Base-by-base conservation (phyloP, 345 rosid genomes). In the Garcia nutans region DNA sequence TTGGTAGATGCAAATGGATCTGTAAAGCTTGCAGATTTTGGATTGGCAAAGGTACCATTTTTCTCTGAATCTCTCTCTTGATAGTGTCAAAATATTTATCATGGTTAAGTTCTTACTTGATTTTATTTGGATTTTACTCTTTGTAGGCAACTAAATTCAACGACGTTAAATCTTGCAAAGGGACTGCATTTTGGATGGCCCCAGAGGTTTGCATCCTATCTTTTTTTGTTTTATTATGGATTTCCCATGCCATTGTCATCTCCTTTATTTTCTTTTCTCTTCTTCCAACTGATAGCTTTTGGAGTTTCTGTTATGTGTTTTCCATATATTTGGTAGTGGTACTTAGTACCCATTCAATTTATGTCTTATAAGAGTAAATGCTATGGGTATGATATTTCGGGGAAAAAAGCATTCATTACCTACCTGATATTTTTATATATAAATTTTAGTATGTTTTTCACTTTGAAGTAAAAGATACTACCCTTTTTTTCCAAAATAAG, bases 21-120 rank as follows among this genome's bases (percentile, higher is more conserved):
- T 8, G 82, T 84, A 73, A 84, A 79, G 68, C 87, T 84, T 22
- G 83, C 87, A 62, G 85, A 77, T 76, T 84, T 84, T 82, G 87
- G 87, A 59, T 69, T 84, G 79, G 83, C 87, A 16, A 84, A 71
- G 81, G 78, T 84, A 33, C 42, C n/a, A 13, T 47, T 1, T 64
- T 70, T 61, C 28, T 0, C 70, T 23, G 13, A 28, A 22, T 67
- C 63, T 24, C 31, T 17, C 49, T 42, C 22, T 3, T 8, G n/a
- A 10, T 23, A 24, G 10, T 49, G 9, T 60, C 10, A 37, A 59
- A 63, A 11, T 0, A 47, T 26, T 3, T 33, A 19, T 11, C 19
- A 73, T 50, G 1, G 10, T 28, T 23, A 28, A 15, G 5, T 45
- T 10, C 37, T 23, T 62, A 6, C 50, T 52, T 24, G 24, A 58